These are phyloP conservation scores for Hymenoscyphus linearis DNA, from an alignment of 2,329 filamentous ascomycete species.

Conservation along the genomic window DNA sequence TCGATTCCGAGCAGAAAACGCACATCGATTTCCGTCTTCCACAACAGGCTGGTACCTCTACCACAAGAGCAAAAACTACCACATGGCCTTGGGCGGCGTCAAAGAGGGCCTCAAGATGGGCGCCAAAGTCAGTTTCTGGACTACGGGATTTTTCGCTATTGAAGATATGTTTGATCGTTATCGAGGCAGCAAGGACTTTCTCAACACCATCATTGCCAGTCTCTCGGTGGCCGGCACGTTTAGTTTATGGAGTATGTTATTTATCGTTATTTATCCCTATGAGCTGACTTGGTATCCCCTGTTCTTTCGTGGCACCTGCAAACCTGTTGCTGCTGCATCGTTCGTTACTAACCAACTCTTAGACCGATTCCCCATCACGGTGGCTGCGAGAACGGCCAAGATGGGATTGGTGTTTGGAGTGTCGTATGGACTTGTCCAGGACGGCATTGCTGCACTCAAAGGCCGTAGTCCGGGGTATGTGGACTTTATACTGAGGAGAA, in stretches of 20 bases:
- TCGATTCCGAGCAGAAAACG: conserved; percentile 91
- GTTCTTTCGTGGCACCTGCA: not conserved
- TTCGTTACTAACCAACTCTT: conserved; percentile 13
- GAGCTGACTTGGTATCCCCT: not conserved
- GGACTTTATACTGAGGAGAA: conserved; percentile 53
- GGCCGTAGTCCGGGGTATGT: conserved; percentile 73
- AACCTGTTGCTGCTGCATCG: not conserved
- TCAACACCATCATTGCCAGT: conserved; percentile 77
- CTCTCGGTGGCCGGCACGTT: conserved; percentile 81
- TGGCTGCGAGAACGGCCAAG: conserved; percentile 71
- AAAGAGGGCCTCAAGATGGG: conserved; percentile 76
- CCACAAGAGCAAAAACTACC: conserved; percentile 96
- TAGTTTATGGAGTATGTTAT: conserved; percentile 71
- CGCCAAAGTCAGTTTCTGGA: conserved; percentile 64
- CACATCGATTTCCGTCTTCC: conserved; percentile 80
- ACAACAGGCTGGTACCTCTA: conserved; percentile 96
- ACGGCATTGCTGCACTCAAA: conserved; percentile 61
- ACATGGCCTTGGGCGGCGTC: conserved; percentile 70
- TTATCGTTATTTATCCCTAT: not conserved
- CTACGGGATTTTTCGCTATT: conserved; percentile 68
- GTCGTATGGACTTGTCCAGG: conserved; percentile 75
- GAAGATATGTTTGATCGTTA: conserved; percentile 82
- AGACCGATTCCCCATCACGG: conserved; percentile 77
- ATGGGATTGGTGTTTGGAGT: conserved; percentile 75
- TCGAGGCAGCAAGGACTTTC: conserved; percentile 64